A percentile compares a stretch with the other conserved stretches of the same genome.
Conservation (phyloP, 1,139 yeast species). For the Hemisphaericaspora lyxosophila region DNA sequence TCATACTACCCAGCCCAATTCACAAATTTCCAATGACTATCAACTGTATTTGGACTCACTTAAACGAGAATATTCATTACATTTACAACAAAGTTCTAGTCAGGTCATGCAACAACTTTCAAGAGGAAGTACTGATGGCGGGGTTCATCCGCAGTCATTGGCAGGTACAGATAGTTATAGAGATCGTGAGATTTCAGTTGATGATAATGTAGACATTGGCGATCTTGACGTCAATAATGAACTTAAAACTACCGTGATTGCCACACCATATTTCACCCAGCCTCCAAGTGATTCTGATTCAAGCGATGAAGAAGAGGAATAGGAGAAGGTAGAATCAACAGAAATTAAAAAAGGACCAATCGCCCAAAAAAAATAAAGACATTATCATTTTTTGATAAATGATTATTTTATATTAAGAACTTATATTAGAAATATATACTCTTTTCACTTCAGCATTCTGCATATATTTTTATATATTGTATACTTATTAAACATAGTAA, state of each 20-base stretch:
- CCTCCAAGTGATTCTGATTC: conserved; percentile 42
- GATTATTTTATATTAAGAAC: too few species aligned
- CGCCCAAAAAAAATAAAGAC: too few species aligned
- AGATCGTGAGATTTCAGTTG: background rate
- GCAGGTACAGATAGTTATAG: background rate
- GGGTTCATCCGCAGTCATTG: background rate
- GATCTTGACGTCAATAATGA: background rate
- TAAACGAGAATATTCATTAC: conserved; percentile 15
- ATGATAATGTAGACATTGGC: background rate
- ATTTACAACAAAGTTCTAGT: conserved; percentile 2
- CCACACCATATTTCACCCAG: conserved; percentile 40
- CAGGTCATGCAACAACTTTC: conserved; percentile 1
- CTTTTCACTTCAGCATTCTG: too few species aligned
- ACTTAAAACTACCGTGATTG: conserved; percentile 28
- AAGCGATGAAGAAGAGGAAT: conserved; percentile 15
- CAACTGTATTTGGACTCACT: conserved; percentile 21
- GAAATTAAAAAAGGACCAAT: too few species aligned
- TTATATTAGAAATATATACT: too few species aligned
- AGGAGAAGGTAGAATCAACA: too few species aligned
- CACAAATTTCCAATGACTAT: conserved; percentile 17
- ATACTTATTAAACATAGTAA: background rate
- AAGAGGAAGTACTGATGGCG: background rate
- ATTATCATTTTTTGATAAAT: too few species aligned
- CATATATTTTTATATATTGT: too few species aligned
- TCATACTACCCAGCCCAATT: conserved; percentile 15